Evolutionary conservation across 306 rosid genomes (phyloP), one percentile per base, ranked within the genome.

Genomic region (Begonia fuchsioides): DNA sequence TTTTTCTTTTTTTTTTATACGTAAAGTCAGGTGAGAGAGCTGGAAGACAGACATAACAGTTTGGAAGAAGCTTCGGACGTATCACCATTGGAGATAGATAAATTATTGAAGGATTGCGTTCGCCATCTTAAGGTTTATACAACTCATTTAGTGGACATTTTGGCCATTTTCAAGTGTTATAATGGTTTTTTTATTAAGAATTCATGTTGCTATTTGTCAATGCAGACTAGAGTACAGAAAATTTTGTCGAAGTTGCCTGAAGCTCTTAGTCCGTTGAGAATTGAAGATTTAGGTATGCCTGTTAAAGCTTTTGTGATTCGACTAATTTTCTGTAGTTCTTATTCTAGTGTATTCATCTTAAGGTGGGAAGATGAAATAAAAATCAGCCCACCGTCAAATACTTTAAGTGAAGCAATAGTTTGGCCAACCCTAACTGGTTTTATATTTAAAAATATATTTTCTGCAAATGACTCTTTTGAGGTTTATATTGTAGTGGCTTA

Each of bases 21-120:
- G 51, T n/a, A n/a, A 51, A 88, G 88, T 60, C 83, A 71, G 47
- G 58, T 79, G 14, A 68, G 71, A 56, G 77, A 76, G 67, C 60
- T 79, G 3, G 61, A 66, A 35, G 61, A 70, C 59, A 51, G 69
- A 64, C 76, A 59, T 46, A 64, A 51, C 17, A 53, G 59, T 38
- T 39, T 51, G 59, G 47, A 32, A 2, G 62, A 62, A 50, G 56
- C 17, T 45, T 52, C 58, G 13, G 74, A 70, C 43, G 43, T 54
- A 14, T 19, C 51, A 39, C 46, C 64, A 16, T 70, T 54, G 38
- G 76, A 73, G 51, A 52, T 52, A 3, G 57, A 62, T 48, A 53
- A 47, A 49, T 59, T 75, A 51, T 61, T 79, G 57, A 35, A 46
- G n/a, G 71, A 83, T 13, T 73, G 65, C 19, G 77, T 66, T 53